Conservation (phyloP, 306 rosid species). For the Fagus crenata region DNA sequence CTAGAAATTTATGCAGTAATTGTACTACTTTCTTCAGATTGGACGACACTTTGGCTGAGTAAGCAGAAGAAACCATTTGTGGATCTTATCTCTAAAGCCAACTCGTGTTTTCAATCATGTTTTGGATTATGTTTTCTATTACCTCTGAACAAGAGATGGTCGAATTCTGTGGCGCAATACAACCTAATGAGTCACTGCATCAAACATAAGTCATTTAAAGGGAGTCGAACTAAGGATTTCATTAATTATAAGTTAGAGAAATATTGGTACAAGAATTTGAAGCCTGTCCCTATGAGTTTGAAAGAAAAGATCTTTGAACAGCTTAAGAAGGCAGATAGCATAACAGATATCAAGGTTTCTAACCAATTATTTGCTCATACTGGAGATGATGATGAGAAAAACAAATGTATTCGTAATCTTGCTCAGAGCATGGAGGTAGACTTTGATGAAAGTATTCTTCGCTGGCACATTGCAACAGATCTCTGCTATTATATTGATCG, state of each 20-base stretch:
- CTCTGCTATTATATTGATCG: not conserved
- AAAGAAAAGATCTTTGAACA: not conserved
- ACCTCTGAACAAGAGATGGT: not conserved
- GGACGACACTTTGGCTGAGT: not conserved
- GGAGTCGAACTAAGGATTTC: too few relatives aligned
- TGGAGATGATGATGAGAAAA: too few relatives aligned
- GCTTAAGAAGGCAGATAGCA: too few relatives aligned
- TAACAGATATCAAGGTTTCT: too few relatives aligned
- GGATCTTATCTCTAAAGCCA: too few relatives aligned
- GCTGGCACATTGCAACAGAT: conserved; percentile 18
- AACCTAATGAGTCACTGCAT: not conserved
- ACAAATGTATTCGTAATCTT: too few relatives aligned
- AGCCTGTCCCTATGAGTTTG: not conserved
- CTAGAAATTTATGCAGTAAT: not conserved
- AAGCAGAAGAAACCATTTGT: not conserved
- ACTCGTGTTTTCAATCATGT: too few relatives aligned
- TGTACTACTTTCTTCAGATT: not conserved
- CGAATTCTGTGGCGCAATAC: not conserved
- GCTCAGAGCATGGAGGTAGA: too few relatives aligned
- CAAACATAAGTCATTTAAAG: not conserved
- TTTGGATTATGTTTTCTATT: too few relatives aligned
- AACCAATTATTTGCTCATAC: too few relatives aligned
- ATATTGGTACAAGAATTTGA: too few relatives aligned
- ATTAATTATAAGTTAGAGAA: not conserved
- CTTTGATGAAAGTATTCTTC: conserved; percentile 6